Percentiles rank a stretch among this genome's conserved stretches.
These are phyloP conservation scores for Xylaria sp. DNA, from an alignment of 2,329 filamentous ascomycete genomes.

Conservation along the genomic window DNA sequence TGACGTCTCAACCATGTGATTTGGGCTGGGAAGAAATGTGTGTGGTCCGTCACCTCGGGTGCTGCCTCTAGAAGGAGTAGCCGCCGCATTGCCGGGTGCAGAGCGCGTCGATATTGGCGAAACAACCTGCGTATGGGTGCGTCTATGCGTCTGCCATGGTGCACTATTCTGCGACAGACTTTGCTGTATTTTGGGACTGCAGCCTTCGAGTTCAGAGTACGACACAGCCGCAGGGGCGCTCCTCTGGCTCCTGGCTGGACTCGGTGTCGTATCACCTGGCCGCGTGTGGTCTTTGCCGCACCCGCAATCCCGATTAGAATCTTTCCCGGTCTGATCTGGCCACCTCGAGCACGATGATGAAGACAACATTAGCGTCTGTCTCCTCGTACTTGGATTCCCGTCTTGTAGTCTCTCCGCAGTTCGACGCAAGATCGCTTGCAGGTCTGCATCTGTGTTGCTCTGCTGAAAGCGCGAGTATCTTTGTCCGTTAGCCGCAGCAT, in stretches of 20 bases:
- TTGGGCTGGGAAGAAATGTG: conserved; percentile 58
- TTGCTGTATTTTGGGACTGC: conserved; percentile 30
- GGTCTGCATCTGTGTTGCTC: conserved; percentile 57
- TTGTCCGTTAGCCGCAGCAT: conserved; percentile 18
- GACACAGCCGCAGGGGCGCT: conserved; percentile 44
- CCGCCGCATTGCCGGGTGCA: conserved; percentile 57
- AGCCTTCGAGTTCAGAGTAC: conserved; percentile 43
- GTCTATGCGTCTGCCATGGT: conserved; percentile 36
- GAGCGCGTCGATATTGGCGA: conserved; percentile 51
- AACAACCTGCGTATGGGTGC: conserved; percentile 40
- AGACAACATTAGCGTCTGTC: conserved; percentile 45
- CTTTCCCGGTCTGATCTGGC: conserved; percentile 8
- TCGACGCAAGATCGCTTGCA: conserved; percentile 63
- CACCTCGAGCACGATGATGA: conserved; percentile 11
- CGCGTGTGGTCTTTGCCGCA: conserved; percentile 2
- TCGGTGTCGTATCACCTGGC: conserved; percentile 28
- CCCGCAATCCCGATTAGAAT: conserved; percentile 1
- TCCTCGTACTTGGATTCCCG: conserved; percentile 48
- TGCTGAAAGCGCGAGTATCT: conserved; percentile 15
- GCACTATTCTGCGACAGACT: conserved; percentile 11
- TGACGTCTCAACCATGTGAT: conserved; percentile 44
- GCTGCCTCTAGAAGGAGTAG: conserved; percentile 47
- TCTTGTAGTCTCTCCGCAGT: conserved; percentile 64
- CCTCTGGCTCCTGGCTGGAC: conserved; percentile 48
- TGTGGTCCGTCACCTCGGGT: conserved; percentile 51